Evolutionary conservation across 2,329 filamentous ascomycete species (phyloP).

Genomic region (Paecilomyces sp.): DNA sequence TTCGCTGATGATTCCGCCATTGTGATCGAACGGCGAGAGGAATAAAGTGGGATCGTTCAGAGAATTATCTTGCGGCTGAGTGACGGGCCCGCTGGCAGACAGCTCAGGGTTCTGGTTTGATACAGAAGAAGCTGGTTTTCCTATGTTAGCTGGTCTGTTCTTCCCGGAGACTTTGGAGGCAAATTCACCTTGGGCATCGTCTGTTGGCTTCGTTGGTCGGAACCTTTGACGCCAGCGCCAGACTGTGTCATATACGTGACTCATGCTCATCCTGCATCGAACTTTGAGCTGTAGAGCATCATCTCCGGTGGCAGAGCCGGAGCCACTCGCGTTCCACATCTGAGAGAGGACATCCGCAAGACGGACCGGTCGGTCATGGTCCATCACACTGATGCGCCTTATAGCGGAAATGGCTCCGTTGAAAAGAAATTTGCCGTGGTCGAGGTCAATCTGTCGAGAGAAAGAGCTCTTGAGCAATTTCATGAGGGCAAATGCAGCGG

Average conservation of each 20-base stretch:
- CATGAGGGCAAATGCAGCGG: constrained; percentile 55
- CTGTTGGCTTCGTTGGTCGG: constrained; percentile 54
- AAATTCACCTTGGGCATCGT: constrained; percentile 60
- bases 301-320: constrained; percentile 21
- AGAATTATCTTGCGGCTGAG: constrained; percentile 22
- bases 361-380: constrained; percentile 56
- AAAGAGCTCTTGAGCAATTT: constrained; percentile 60
- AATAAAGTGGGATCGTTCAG: constrained; percentile 24
- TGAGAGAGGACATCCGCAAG: constrained; percentile 58
- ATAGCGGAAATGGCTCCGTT: constrained; percentile 51
- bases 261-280: constrained; percentile 59
- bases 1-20: constrained; percentile 29
- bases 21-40: constrained; percentile 27
- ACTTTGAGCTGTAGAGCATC: constrained; percentile 52
- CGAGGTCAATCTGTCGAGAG: constrained; percentile 46
- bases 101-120: constrained; percentile 29
- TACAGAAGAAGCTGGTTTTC: constrained; percentile 7
- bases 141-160: not conserved
- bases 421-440: constrained; percentile 50
- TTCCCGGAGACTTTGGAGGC: not conserved
- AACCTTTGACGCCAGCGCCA: constrained; percentile 60
- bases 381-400: constrained; percentile 52
- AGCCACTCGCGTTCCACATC: constrained; percentile 50
- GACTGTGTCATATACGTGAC: constrained; percentile 58
- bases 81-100: constrained; percentile 19